Conservation (phyloP, 1,139 yeast genomes). For the Hanseniaspora gamundiae region DNA sequence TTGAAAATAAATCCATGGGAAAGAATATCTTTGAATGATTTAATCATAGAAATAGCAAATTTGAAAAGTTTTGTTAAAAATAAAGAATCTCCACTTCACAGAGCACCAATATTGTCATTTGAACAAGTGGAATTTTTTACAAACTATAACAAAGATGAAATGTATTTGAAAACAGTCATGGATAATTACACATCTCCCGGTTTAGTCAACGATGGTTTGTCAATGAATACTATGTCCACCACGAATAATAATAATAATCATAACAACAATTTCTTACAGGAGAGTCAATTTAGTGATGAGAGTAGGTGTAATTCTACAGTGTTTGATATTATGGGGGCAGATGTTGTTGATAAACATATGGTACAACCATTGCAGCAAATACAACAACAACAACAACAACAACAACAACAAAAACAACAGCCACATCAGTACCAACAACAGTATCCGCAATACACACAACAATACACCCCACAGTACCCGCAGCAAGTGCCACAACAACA, state of each 20-base stretch:
- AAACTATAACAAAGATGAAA: not conserved
- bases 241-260: too few species aligned
- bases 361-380: not conserved
- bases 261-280: too few species aligned
- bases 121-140: not conserved
- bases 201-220: too few species aligned
- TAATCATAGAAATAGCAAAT: not conserved
- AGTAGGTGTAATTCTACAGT: not conserved
- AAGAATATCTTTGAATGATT: constrained; percentile 30
- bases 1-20: constrained; percentile 52
- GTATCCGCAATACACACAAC: not conserved
- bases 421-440: not conserved
- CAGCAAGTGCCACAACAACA: not conserved
- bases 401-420: not conserved
- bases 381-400: not conserved
- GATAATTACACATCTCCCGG: not conserved
- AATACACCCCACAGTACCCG: not conserved
- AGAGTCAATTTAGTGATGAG: not conserved
- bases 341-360: not conserved
- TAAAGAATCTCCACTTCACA: not conserved
- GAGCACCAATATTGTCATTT: not conserved
- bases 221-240: too few species aligned
- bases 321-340: not conserved
- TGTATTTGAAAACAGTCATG: not conserved
- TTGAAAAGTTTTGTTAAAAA: not conserved